Percentiles rank a stretch among this genome's conserved stretches.
These are phyloP conservation scores for Penicillium sp. DNA, from an alignment of 2,329 filamentous ascomycete species.

Conservation along the genomic window DNA sequence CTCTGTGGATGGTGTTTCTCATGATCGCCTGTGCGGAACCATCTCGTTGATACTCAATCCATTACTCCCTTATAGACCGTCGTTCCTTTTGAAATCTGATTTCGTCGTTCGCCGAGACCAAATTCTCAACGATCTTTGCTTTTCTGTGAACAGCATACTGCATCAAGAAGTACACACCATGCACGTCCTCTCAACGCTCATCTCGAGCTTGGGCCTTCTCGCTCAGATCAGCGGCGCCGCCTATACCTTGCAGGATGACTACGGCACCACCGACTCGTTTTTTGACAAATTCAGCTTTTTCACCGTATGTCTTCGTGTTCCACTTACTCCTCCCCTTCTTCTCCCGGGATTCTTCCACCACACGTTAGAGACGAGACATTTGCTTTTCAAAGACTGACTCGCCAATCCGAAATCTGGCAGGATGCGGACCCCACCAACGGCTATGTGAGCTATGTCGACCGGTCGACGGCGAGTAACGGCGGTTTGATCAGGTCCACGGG, in stretches of 20 bases:
- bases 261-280: slow-evolving; percentile 41
- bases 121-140: too few relatives aligned
- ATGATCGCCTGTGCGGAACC: too few relatives aligned
- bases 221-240: slow-evolving; percentile 28
- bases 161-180: slow-evolving; percentile 14
- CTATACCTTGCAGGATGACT: slow-evolving; percentile 45
- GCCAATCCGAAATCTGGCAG: slow-evolving; percentile 18
- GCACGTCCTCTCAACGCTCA: slow-evolving; percentile 23
- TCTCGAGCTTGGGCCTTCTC: slow-evolving; percentile 26
- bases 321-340: background rate
- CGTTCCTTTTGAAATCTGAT: too few relatives aligned
- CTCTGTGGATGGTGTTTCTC: background rate
- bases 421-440: slow-evolving; percentile 64
- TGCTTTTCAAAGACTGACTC: background rate
- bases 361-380: background rate
- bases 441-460: slow-evolving; percentile 63
- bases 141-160: too few relatives aligned
- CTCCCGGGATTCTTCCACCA: background rate
- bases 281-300: slow-evolving; percentile 51
- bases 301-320: slow-evolving; percentile 31
- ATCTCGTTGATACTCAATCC: slow-evolving; percentile 6
- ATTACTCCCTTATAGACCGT: slow-evolving; percentile 3
- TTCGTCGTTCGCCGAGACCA: too few relatives aligned
- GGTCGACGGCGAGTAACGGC: slow-evolving; percentile 50
- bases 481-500: slow-evolving; percentile 55